Base-by-base conservation (phyloP, 2,329 filamentous ascomycete genomes). In the Cercospora sesami region DNA sequence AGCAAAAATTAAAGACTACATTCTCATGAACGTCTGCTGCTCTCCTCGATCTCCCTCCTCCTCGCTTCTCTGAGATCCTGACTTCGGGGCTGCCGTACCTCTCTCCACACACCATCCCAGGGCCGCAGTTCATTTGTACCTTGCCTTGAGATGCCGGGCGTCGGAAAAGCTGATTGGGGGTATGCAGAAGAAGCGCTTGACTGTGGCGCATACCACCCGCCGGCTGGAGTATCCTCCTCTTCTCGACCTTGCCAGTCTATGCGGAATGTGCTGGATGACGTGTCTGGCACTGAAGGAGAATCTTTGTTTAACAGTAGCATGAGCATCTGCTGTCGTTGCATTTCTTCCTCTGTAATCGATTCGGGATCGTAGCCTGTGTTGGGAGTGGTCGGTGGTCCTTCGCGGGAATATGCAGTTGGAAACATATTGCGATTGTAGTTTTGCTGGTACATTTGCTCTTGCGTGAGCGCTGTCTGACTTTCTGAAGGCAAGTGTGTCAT, bases 321-420 rank as follows among this genome's bases (percentile, higher is more conserved):
- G n/a, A 82, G 79, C 80, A 85, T 83, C 69, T 85, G 83, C 71
- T 83, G 81, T 31, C 82, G 81, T 66, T 84, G 81, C 68, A 80
- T 77, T 60, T 85, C 83, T 64, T 84, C 82, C 72, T 86, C 83
- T 23, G 79, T 79, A 64, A 83, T 77, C 21, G 71, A 64, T 23
- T 76, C 73, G 12, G 78, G 74, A 45, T 78, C 75, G 64, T 77
- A 76, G 42, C 68, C 74, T 65, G 71, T 60, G 28, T 68, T 53
- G 60, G 71, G 67, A 64, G 74, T 64, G 4, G 72, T 36, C 7
- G 70, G 60, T 26, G 57, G 64, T 21, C 60, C 57, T 53, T 63
- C 55, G 26, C 63, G 36, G 18, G 73, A 69, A 16, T 74, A 75
- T 4, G 76, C 74, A 21, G 71, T 55, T 0, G 82, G 82, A 66